Evolutionary conservation across 805 yeast species (phyloP).

Genomic region (Candida morakotiae): DNA sequence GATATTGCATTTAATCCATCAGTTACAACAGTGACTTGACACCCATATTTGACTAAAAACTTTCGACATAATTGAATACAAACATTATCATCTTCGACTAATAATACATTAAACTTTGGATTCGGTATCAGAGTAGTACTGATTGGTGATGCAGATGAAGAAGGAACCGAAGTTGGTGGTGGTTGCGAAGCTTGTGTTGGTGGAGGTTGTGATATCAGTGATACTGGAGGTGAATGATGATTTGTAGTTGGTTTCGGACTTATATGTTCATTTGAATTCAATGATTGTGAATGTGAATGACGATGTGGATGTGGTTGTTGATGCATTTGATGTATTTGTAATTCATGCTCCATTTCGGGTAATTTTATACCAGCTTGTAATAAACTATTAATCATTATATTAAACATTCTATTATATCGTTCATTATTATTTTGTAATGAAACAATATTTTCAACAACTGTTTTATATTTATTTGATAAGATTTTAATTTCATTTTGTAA

Average conservation of each 20-base stretch:
- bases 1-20: constrained; percentile 90
- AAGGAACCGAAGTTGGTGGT: neutral
- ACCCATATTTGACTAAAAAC: constrained; percentile 82
- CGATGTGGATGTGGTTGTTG: neutral
- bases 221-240: constrained; percentile 1
- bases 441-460: constrained; percentile 58
- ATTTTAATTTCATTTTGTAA: constrained; percentile 32
- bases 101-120: constrained; percentile 62
- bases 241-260: constrained; percentile 3
- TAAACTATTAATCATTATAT: constrained; percentile 45
- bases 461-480: constrained; percentile 56
- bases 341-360: constrained; percentile 48
- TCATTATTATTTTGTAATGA: constrained; percentile 56
- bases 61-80: constrained; percentile 81
- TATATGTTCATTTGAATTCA: too few relatives aligned
- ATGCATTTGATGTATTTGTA: neutral
- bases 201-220: neutral
- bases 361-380: constrained; percentile 59
- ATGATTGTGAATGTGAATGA: constrained; percentile 2
- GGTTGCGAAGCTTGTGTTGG: neutral
- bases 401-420: constrained; percentile 50
- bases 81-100: constrained; percentile 79
- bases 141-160: constrained; percentile 8
- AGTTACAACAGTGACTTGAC: constrained; percentile 86
- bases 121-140: constrained; percentile 24